A percentile compares a stretch with the other conserved stretches of the same genome.
Conservation (phyloP, 1,284 basidiomycete species). For the Vanrija humicola region DNA sequence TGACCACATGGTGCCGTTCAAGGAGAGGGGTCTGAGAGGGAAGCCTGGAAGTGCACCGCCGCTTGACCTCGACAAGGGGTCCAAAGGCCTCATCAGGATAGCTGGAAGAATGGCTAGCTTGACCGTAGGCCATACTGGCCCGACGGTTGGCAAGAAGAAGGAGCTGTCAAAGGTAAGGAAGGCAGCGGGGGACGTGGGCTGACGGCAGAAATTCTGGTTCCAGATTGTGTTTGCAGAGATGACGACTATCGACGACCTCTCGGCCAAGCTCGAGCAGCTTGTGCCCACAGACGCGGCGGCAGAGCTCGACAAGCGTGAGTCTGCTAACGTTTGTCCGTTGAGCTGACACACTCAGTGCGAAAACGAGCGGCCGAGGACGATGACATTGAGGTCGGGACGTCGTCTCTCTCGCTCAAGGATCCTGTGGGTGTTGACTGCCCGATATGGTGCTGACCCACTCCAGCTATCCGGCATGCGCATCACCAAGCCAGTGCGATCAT, state of each 20-base stretch:
- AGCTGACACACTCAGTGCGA: slow-evolving; percentile 55
- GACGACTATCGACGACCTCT: slow-evolving; percentile 63
- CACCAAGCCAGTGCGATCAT: slow-evolving; percentile 76
- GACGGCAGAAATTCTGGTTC: slow-evolving; percentile 72
- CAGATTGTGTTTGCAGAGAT: slow-evolving; percentile 77
- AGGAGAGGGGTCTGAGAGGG: slow-evolving; percentile 88
- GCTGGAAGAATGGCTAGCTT: slow-evolving; percentile 61
- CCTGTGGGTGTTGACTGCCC: slow-evolving; percentile 62
- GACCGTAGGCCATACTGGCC: slow-evolving; percentile 84
- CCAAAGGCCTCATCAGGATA: slow-evolving; percentile 52
- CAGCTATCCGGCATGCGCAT: slow-evolving; percentile 88
- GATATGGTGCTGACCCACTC: neutral
- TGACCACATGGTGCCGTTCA: slow-evolving; percentile 63
- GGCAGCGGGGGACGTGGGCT: neutral
- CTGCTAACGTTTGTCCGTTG: neutral
- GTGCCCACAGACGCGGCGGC: slow-evolving; percentile 24
- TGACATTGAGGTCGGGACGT: slow-evolving; percentile 79
- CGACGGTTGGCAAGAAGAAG: slow-evolving; percentile 44
- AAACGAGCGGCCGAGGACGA: slow-evolving; percentile 65
- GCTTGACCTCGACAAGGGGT: slow-evolving; percentile 67
- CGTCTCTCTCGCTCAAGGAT: slow-evolving; percentile 84
- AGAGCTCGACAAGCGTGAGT: slow-evolving; percentile 20
- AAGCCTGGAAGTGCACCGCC: slow-evolving; percentile 94
- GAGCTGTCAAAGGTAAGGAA: slow-evolving; percentile 37
- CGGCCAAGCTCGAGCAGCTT: slow-evolving; percentile 42